A percentile compares a stretch with the other conserved stretches of the same genome.
Evolutionary conservation across 139 green algal species (phyloP).

Genomic region (Chlamydomonas sphaeroides): DNA sequence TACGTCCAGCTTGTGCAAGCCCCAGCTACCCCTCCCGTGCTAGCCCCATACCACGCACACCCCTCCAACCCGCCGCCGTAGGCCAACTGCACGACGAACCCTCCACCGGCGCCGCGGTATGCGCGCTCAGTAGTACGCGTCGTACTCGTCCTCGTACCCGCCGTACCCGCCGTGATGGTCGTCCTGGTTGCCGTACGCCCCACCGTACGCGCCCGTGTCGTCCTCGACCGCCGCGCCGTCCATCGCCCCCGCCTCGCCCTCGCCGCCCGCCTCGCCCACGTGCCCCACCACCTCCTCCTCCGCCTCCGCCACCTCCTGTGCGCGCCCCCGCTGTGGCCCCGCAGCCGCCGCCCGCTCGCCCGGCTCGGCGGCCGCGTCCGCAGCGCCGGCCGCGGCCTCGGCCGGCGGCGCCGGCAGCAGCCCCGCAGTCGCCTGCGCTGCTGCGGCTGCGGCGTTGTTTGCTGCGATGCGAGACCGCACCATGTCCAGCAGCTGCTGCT

Average conservation of each 20-base stretch:
- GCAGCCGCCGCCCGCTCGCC: neutral
- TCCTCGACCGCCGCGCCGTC: neutral
- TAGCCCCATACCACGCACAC: no score
- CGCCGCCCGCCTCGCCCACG: neutral
- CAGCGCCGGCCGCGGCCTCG: neutral
- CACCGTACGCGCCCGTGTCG: neutral
- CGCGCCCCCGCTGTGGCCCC: neutral
- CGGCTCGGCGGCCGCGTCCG: neutral
- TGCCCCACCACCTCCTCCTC: neutral
- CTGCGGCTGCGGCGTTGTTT: neutral
- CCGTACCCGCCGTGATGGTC: slow-evolving; percentile 1
- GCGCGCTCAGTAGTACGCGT: slow-evolving; percentile 27
- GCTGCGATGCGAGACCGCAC: slow-evolving; percentile 17
- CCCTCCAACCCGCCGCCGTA: no score
- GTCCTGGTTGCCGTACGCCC: neutral
- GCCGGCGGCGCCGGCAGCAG: neutral
- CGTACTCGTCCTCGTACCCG: slow-evolving; percentile 30
- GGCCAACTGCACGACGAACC: no score
- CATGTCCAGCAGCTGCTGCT: slow-evolving; percentile 26
- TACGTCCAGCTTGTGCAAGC: no score
- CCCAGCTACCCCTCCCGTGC: no score
- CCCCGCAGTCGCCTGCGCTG: neutral
- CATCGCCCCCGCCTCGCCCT: neutral
- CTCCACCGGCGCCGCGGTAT: no score
- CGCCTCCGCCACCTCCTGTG: neutral